Evolutionary conservation across 306 rosid species (phyloP), one percentile per base, ranked within the genome.

Genomic region (Rubus idaeus): DNA sequence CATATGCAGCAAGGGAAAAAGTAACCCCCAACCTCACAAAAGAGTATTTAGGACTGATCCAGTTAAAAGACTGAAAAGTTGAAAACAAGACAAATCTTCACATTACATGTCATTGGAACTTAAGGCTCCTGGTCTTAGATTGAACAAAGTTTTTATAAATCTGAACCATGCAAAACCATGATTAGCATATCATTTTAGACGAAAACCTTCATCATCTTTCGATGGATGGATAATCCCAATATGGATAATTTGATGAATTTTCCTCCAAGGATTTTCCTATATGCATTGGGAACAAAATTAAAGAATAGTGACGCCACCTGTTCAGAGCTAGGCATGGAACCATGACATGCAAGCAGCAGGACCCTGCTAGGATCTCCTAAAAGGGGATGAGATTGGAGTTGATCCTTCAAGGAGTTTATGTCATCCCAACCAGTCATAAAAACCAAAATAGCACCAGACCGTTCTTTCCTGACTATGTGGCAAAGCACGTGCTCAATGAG

Each of bases 381-480:
- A 51, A 88, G 79, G 55, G 89, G 87, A 78, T 88, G 89, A 51
- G 89, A 65, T 52, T 83, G 87, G 67, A 88, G 86, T 83, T 85
- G 87, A 51, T 83, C 91, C 81, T 83, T 88, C 72, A 88, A 81
- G 56, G 83, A 81, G 73, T 83, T 88, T 49, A 88, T 88, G 71
- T 88, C 91, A 79, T 88, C 91, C 91, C 91, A 88, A 45, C 91
- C 91, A 9, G 91, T 88, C 91, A 88, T 81, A 77, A 88, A 88
- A 73, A 88, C 89, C 76, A 88, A 79, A 73, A 88, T 53, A 70
- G 91, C 91, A 16, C 91, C 91, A 60, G 84, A 71, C 68, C 91
- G 80, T 80, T 88, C 89, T 49, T 82, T 79, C 72, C 70, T 76
- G 75, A 80, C 75, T 72, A 88, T 85, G 84, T 88, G 81, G 56